Conservation (phyloP, 208 protist genomes). For the Naegleria lovaniensis region DNA sequence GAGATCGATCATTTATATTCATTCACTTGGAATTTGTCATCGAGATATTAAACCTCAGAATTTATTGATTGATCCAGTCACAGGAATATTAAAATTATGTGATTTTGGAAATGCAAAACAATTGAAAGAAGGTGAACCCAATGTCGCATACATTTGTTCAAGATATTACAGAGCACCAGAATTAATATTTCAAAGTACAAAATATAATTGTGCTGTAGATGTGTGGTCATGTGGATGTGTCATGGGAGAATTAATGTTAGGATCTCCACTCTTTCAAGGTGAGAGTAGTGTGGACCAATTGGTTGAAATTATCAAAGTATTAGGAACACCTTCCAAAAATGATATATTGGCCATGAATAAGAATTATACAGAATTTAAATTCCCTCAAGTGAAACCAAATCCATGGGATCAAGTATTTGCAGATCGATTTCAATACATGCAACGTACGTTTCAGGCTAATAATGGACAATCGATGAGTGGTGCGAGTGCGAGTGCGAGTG, state of each 20-base stretch:
- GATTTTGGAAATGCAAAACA: slow-evolving; percentile 78
- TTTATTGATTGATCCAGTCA: slow-evolving; percentile 70
- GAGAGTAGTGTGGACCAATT: slow-evolving; percentile 79
- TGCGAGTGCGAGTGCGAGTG: not conserved
- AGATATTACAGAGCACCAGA: slow-evolving; percentile 89
- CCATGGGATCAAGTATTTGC: slow-evolving; percentile 75
- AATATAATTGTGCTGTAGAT: slow-evolving; percentile 88
- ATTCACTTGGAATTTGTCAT: slow-evolving; percentile 80
- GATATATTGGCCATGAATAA: slow-evolving; percentile 86
- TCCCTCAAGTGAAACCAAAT: slow-evolving; percentile 87
- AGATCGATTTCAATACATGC: not conserved
- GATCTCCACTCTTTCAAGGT: slow-evolving; percentile 89
- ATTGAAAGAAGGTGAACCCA: slow-evolving; percentile 60
- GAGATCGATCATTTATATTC: slow-evolving; percentile 92
- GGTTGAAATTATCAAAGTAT: slow-evolving; percentile 87
- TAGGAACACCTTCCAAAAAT: slow-evolving; percentile 73
- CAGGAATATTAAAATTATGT: slow-evolving; percentile 83
- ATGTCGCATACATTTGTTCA: slow-evolving; percentile 87
- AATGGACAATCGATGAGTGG: not conserved
- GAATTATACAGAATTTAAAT: slow-evolving; percentile 86
- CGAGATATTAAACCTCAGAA: slow-evolving; percentile 92
- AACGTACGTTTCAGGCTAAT: slow-evolving; percentile 16
- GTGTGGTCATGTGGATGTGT: slow-evolving; percentile 84
- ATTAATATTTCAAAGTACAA: slow-evolving; percentile 84
- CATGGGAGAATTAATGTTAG: slow-evolving; percentile 95